Evolutionary conservation across 1,284 basidiomycete species (phyloP), one percentile per base, ranked within the genome.

Genomic region (Cryptococcus jaspeensis): DNA sequence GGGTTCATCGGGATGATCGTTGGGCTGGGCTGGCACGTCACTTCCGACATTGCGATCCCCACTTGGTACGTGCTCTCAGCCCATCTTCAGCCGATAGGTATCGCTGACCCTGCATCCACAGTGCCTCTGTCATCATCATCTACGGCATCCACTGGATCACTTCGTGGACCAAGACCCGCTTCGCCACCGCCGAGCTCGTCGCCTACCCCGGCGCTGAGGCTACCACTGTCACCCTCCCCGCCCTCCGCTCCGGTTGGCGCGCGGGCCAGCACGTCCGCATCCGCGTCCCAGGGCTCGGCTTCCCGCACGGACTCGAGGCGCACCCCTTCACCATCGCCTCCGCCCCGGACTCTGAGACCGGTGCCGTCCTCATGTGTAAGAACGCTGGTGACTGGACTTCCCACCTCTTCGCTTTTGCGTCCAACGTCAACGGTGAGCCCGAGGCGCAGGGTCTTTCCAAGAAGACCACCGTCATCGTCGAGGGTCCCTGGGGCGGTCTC

Each of bases 1-100:
- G 64, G 82, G 64, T 89, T 90, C 76, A 88, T 90, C 57, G 88
- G 76, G 71, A 87, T 90, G 67, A 85, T 84, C 20, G 86, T 88
- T 11, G 89, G 87, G 45, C 84, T 85, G 7, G 87, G 87, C 78
- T 89, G 90, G 85, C 89, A 92, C 39, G 87, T 88, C 71, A 87
- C 87, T 71, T n/a, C 12, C 22, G 28, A 35, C 28, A 16, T 36
- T 8, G 35, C 46, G 35, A 7, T 48, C 23, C n/a, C 46, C 35
- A 48, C 37, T 22, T 36, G 28, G 46, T 37, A 32, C 18, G 46
- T 48, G 7, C 7, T 20, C 55, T 40, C 38, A 55, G 3, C 52
- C 39, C 11, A 18, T n/a, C 22, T 43, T 43, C 20, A 35, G 6
- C 8, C 8, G 6, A 23, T 1, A n/a, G 5, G 20, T 7, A 44